Evolutionary conservation across 148 eudicot genomes (phyloP), one percentile per base, ranked within the genome.

Genomic region (Rhododendron ovatum): DNA sequence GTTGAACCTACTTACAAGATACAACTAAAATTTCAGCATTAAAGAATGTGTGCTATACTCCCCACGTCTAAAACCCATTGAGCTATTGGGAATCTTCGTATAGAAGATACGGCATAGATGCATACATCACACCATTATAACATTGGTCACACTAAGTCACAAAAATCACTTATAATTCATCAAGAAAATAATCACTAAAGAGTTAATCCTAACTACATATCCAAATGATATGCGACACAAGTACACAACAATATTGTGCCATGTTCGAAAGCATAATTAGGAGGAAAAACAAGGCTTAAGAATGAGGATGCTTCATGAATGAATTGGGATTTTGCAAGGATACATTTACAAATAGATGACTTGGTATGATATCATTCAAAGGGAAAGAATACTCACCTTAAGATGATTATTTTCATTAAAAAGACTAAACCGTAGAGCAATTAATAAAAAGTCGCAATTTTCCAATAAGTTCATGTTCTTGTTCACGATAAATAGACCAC

Each of bases 401-500:
- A 91, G 93, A 84, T 93, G 91, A 87, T 84, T 88, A 84, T 86
- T 94, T 85, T 97, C 98, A 74, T 95, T 98, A 8, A 88, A 82
- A 37, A 37, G 41, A 37, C 41, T 41, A 41, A 86, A 88, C 91
- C 6, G 95, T 97, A 73, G 98, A 93, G 85, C 94, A 97, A 71
- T 91, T 94, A 51, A 97, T 92, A 51, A 87, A 91, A 22, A 97
- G 90, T 82, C 94, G 98, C 57, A 95, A 14, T 93, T 91, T 95
- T 79, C 99, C 99, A 85, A 94, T 94, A 89, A 95, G 94, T 85
- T 95, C 95, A 84, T 97, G 99, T 91, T 93, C 98, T 73, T 96
- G 98, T 84, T 97, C 99, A 83, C 83, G 95, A 90, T 91, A 95
- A 83, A 97, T 91, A 37, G 93, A 93, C 95, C 99, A 97, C 94